Evolutionary conservation across 331 rosid species (phyloP).

Genomic region (Malus hybrid): DNA sequence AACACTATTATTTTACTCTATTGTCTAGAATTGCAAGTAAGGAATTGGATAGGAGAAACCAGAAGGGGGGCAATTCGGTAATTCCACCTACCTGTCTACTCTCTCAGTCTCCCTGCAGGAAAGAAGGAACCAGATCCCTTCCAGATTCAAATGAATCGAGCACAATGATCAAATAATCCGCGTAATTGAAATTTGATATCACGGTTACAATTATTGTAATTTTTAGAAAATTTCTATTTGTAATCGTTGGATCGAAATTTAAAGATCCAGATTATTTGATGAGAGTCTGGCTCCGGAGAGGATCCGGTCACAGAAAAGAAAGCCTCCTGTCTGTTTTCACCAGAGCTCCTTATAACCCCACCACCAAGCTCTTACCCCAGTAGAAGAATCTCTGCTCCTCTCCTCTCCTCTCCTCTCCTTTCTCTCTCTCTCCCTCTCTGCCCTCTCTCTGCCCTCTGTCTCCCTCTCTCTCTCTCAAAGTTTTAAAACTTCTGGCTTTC

Average conservation of each 20-base stretch:
- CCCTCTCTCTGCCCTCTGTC: not conserved
- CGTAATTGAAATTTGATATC: no score
- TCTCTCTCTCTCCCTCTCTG: no score
- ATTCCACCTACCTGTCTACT: not conserved
- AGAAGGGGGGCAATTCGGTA: constrained; percentile 31
- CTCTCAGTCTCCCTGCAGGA: not conserved
- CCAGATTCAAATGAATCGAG: no score
- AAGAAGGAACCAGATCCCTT: no score
- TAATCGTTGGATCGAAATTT: no score
- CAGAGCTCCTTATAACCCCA: constrained; percentile 46
- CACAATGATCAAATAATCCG: no score
- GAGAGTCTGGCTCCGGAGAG: no score
- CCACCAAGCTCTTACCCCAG: constrained; percentile 40
- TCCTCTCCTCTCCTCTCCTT: no score
- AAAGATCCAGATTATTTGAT: no score
- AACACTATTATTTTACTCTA: no score
- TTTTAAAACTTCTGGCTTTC: constrained; percentile 8
- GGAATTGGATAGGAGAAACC: not conserved
- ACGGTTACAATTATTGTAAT: no score
- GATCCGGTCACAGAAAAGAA: not conserved
- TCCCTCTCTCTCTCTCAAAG: not conserved
- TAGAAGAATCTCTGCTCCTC: constrained; percentile 30
- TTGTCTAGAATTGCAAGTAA: not conserved
- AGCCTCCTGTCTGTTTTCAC: constrained; percentile 18
- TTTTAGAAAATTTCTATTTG: no score